Percentiles rank a stretch among this genome's conserved stretches.
phyloP scores from a whole-genome alignment of 1,139 yeast genomes.

The Suhomyces coccinellae region DNA sequence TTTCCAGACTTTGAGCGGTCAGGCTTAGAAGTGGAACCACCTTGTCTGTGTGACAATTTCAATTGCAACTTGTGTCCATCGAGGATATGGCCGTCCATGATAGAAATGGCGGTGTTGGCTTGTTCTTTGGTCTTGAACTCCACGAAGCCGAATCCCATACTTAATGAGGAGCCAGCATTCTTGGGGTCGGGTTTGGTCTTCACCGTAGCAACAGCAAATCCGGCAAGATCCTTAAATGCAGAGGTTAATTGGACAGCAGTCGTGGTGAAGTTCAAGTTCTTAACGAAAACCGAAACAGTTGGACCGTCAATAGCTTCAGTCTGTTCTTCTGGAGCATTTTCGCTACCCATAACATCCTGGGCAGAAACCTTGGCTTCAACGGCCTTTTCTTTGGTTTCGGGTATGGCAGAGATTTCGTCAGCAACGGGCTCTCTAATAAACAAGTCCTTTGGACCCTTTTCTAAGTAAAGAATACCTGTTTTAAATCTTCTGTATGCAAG shows the following conservation, averaged over 20 bases:
- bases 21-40: constrained; percentile 18
- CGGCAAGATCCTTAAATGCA: constrained; percentile 68
- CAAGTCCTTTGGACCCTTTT: constrained; percentile 87
- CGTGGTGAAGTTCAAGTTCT: constrained; percentile 87
- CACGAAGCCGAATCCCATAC: constrained; percentile 98
- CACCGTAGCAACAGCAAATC: constrained; percentile 80
- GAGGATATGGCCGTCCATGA: constrained; percentile 74
- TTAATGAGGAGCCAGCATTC: constrained; percentile 58
- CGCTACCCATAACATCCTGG: constrained; percentile 42
- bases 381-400: constrained; percentile 23
- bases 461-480: constrained; percentile 81
- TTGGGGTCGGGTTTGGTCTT: constrained; percentile 89
- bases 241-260: constrained; percentile 56
- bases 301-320: constrained; percentile 55
- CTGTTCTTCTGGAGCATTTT: constrained; percentile 34
- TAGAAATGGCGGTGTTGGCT: constrained; percentile 72
- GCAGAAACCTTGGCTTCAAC: constrained; percentile 47
- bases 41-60: constrained; percentile 78
- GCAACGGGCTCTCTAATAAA: constrained; percentile 60
- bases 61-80: constrained; percentile 91
- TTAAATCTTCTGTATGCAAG: constrained; percentile 86
- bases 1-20: constrained; percentile 39
- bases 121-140: constrained; percentile 79
- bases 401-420: constrained; percentile 29
- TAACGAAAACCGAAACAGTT: constrained; percentile 83